Conservation (phyloP, 345 rosid genomes). For the Carallia brachiata region DNA sequence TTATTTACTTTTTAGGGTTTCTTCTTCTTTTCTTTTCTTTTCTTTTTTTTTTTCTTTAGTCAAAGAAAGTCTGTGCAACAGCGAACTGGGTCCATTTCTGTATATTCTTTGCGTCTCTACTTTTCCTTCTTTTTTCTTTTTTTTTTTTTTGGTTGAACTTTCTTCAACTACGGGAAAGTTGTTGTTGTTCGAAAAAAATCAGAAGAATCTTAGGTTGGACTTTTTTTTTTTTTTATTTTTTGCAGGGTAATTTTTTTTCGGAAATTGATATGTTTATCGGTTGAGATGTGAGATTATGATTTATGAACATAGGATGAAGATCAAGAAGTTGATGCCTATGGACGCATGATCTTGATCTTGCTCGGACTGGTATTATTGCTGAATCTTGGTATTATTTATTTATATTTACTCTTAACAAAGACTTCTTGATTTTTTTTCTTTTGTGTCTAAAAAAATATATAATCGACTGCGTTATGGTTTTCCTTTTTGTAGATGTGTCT, state of each 20-base stretch:
- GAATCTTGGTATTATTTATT: background rate
- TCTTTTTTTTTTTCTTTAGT: no score
- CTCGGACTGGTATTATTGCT: background rate
- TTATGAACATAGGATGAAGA: constrained; percentile 69
- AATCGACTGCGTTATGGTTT: background rate
- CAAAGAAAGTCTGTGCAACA: no score
- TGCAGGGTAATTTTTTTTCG: background rate
- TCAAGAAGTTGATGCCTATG: constrained; percentile 95
- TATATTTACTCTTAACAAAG: background rate
- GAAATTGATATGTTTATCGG: background rate
- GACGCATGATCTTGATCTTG: constrained; percentile 22
- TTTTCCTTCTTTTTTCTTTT: no score
- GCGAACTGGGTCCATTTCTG: no score
- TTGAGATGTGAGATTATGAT: background rate
- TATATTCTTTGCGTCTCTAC: no score
- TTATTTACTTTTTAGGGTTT: background rate
- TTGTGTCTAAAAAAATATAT: background rate
- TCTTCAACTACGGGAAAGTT: no score
- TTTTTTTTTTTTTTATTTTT: background rate
- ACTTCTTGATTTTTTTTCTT: background rate
- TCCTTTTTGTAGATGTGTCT: constrained; percentile 56
- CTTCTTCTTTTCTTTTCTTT: background rate
- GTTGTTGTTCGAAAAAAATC: no score
- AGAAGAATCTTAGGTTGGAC: background rate
- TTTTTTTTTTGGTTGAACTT: no score